Percentiles rank a stretch among this genome's conserved stretches.
Conservation (phyloP, 163 green algal species). For the Scenedesmus sp. region DNA sequence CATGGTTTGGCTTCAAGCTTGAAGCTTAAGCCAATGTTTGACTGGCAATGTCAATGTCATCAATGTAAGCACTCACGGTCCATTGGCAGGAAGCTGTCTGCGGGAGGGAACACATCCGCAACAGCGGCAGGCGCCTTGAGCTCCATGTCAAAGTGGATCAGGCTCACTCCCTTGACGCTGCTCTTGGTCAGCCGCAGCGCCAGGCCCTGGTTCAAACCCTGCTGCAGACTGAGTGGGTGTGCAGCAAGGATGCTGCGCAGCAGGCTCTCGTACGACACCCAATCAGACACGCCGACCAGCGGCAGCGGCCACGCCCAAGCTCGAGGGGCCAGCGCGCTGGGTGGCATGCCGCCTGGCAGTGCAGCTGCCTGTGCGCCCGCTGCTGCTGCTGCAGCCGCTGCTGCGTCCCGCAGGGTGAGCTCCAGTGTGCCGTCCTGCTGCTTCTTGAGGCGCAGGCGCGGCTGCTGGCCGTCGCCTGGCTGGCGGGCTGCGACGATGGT, state of each 20-base stretch:
- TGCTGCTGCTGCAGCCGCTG: conserved; percentile 35
- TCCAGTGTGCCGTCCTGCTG: conserved; percentile 55
- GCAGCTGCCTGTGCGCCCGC: conserved; percentile 29
- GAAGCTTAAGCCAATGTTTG: no score
- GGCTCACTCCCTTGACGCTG: conserved; percentile 39
- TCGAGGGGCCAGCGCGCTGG: not conserved
- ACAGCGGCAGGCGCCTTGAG: conserved; percentile 21
- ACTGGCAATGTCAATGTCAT: no score
- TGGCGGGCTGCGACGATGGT: conserved; percentile 41
- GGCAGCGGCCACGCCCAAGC: conserved; percentile 49
- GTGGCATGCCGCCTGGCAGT: conserved; percentile 9
- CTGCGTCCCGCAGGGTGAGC: conserved; percentile 24
- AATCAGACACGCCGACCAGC: conserved; percentile 3
- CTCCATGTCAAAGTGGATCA: conserved; percentile 54
- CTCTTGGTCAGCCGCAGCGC: conserved; percentile 45
- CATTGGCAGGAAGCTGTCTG: conserved; percentile 4
- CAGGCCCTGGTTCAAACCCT: conserved; percentile 34
- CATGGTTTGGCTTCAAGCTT: no score
- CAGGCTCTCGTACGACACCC: conserved; percentile 50
- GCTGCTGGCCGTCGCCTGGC: not conserved
- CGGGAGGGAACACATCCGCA: not conserved
- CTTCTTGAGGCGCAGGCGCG: conserved; percentile 53
- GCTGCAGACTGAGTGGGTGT: conserved; percentile 25
- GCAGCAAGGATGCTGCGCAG: conserved; percentile 20
- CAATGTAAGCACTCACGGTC: conserved; percentile 38